Percentiles rank a stretch among this genome's conserved stretches.
Conservation (phyloP, 257 asterid species). For the Verbascum thapsus region DNA sequence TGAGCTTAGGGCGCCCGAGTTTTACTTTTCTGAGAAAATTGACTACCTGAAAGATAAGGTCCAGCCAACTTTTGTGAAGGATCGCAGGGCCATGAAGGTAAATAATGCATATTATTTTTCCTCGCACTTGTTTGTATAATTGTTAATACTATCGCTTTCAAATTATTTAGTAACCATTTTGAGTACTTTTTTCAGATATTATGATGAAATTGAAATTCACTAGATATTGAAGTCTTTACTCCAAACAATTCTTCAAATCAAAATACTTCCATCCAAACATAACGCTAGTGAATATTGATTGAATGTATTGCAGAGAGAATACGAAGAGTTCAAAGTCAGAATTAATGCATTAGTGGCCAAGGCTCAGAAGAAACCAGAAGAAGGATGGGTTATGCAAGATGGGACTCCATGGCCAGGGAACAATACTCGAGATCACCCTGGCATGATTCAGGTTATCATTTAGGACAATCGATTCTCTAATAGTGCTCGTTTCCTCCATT, state of each 20-base stretch:
- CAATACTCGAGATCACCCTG: conserved; percentile 83
- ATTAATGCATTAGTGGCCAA: conserved; percentile 75
- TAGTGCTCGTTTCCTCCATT: background rate
- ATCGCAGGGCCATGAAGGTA: conserved; percentile 92
- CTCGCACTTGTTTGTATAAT: too few relatives aligned
- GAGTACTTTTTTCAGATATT: too few relatives aligned
- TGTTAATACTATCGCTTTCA: too few relatives aligned
- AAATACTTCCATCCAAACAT: too few relatives aligned
- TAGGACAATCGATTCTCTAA: background rate
- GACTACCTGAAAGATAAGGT: conserved; percentile 82
- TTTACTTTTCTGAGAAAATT: conserved; percentile 75
- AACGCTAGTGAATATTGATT: conserved; percentile 4
- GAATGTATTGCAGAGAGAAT: conserved; percentile 63
- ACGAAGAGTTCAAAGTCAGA: conserved; percentile 81
- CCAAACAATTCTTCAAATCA: too few relatives aligned
- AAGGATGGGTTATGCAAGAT: conserved; percentile 93
- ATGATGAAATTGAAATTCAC: too few relatives aligned
- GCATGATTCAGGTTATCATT: conserved; percentile 74
- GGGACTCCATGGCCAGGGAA: conserved; percentile 97
- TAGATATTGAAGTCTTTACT: too few relatives aligned
- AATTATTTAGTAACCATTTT: too few relatives aligned
- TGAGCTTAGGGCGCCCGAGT: conserved; percentile 87
- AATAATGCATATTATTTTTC: background rate
- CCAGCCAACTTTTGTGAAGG: conserved; percentile 81
- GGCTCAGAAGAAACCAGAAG: conserved; percentile 90